Base-by-base conservation (phyloP, 805 yeast species). In the Spathaspora sp. region DNA sequence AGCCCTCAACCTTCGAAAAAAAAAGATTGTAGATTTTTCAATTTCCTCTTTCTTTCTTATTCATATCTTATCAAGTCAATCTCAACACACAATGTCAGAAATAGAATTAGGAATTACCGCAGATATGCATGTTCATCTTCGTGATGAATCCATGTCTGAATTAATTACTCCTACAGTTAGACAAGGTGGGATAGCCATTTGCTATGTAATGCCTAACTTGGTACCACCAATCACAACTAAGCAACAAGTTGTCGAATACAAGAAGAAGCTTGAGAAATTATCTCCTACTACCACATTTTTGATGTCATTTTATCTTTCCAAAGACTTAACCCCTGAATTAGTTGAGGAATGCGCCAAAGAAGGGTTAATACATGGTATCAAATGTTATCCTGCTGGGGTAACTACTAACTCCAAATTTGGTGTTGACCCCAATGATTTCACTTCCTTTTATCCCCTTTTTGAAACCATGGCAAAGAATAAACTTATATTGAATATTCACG, bases 331-430 rank as follows among this genome's bases (percentile, higher is more conserved):
- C 1, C 97, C 98, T 0, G 96, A 89, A 57, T 73, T 90, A 42
- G 85, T 94, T 51, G 83, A 81, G 50, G 80, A 82, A 55, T 98
- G 97, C 35, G 96, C 92, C 7, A 64, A 75, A 50, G 61, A 70
- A 16, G 85, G 85, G 1, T 83, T 82, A 39, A 83, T 93, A 50
- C 77, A 83, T 29, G 99, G 99, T 51, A 89, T 94, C 58, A 94
- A 94, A 68, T 91, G 97, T 66, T 94, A 94, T 67, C 99, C 99
- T 42, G 97, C 98, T 1, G 99, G 99, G 44, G 99, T 94, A 31
- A 94, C 99, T n/a, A 94, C 99, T 40, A 94, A 94, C 72, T 90
- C 97, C 9, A 69, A 80, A 47, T 88, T 86, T 2, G 99, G 99
- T 48, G 97, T 94, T 20, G 94, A 88, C 66, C 96, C 96, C 20